Base-by-base conservation (phyloP, 1,139 yeast genomes). In the Hansenula sp. region DNA sequence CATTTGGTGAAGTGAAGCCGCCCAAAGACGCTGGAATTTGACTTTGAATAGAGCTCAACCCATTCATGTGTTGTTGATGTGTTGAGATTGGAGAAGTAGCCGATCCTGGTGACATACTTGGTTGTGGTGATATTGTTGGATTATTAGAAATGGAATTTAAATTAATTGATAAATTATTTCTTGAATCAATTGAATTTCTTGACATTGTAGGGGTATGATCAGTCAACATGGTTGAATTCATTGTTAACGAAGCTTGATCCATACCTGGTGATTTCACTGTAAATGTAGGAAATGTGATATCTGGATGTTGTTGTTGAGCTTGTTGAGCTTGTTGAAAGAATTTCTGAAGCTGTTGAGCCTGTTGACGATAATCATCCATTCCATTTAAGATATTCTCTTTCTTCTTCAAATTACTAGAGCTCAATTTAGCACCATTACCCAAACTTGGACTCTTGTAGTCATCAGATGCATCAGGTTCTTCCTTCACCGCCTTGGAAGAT, bases 71-170 rank as follows among this genome's bases (percentile, higher is more conserved):
- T 32, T 17, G 40, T 36, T 41, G 55, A 33, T 48, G 47, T 19
- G 48, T 36, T 9, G 57, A 50, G 14, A 53, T 34, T 16, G 55
- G 56, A 1, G 57, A 52, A 3, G 51, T 50, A 0, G 45, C 48
- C 8, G 57, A 47, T 1, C 51, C 52, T 3, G 56, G 57, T 1
- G 57, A 53, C 50, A 55, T 55, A 3, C 52, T 47, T 13, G 59
- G 59, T 22, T 52, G 56, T 20, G 59, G 56, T 1, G 57, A 53
- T 22, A 55, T 52, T 2, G 59, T 55, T 26, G 59, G 59, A 29
- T 55, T 55, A 28, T 50, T 39, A 13, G 35, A 40, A 36, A 51
- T 37, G 1, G 48, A 36, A 16, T 30, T 41, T 39, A 50, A 28
- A 31, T 49, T 46, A 6, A 53, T 36, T 2, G 57, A 41, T 20